These are phyloP conservation scores for Ramaria sp. DNA, from an alignment of 768 basidiomycete species.

Conservation along the genomic window DNA sequence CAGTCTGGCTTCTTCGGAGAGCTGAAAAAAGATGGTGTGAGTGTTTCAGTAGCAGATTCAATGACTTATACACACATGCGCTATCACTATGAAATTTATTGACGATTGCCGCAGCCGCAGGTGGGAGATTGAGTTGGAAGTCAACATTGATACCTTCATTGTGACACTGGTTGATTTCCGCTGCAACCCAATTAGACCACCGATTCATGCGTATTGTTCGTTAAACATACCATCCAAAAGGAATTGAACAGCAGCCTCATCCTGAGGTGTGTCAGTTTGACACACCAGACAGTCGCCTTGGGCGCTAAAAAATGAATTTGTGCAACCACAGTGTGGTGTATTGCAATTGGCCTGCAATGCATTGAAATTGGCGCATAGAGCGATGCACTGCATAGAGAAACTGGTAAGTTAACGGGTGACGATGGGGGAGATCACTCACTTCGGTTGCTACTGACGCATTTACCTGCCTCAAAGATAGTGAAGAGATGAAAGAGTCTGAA, in stretches of 20 bases:
- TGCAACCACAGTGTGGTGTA: not conserved
- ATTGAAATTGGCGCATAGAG: not conserved
- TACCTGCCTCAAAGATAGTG: not conserved
- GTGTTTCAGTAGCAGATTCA: not conserved
- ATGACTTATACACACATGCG: not conserved
- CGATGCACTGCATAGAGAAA: not conserved
- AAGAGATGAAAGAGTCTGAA: not conserved
- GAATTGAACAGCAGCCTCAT: not conserved
- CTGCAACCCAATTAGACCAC: not conserved
- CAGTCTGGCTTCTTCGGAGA: slow-evolving; percentile 11
- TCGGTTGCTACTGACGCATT: not conserved
- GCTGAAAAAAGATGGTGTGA: not conserved
- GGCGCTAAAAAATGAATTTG: not conserved
- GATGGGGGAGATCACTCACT: not conserved
- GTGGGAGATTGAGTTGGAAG: not conserved
- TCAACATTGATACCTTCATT: not conserved
- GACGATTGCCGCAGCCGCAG: not conserved
- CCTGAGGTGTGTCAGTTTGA: not conserved
- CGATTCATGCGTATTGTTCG: not conserved
- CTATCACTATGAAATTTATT: not conserved
- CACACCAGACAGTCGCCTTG: slow-evolving; percentile 2
- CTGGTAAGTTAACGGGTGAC: too few species aligned
- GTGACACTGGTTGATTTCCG: not conserved
- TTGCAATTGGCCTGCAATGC: not conserved
- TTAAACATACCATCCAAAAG: not conserved